Evolutionary conservation across 306 rosid genomes (phyloP).

Genomic region (Trifolium fragiferum): DNA sequence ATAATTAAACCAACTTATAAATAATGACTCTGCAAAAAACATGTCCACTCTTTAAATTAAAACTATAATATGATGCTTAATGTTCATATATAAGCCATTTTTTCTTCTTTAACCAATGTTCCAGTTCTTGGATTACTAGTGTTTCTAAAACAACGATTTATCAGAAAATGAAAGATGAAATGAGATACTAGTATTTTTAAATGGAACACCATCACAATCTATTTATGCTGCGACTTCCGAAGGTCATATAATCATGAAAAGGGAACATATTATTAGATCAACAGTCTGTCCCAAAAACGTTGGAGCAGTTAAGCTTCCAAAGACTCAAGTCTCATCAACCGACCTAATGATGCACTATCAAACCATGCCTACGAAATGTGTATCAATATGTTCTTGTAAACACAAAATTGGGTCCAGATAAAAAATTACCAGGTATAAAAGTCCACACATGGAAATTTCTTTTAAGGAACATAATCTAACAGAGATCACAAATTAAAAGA

Average conservation of each 20-base stretch:
- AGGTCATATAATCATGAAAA: slow-evolving; percentile 20
- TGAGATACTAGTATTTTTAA: slow-evolving; percentile 20
- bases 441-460: not conserved
- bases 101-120: slow-evolving; percentile 10
- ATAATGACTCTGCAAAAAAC: slow-evolving; percentile 29
- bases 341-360: slow-evolving; percentile 23
- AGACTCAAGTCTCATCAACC: not conserved
- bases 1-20: slow-evolving; percentile 31
- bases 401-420: slow-evolving; percentile 10
- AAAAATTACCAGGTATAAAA: not conserved
- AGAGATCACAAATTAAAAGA: slow-evolving; percentile 24
- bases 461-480: slow-evolving; percentile 10
- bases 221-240: slow-evolving; percentile 6
- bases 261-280: slow-evolving; percentile 12
- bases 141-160: slow-evolving; percentile 23
- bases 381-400: slow-evolving; percentile 25
- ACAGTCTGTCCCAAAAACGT: slow-evolving; percentile 19
- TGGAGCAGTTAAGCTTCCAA: slow-evolving; percentile 25
- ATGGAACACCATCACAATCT: slow-evolving; percentile 15
- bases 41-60: slow-evolving; percentile 15
- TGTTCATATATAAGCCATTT: slow-evolving; percentile 25
- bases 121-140: slow-evolving; percentile 31
- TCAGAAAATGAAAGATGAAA: slow-evolving; percentile 25
- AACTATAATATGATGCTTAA: slow-evolving; percentile 33
- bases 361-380: slow-evolving; percentile 21